Evolutionary conservation across 2,329 filamentous ascomycete species (phyloP).

Genomic region (Cryphonectria japonica): DNA sequence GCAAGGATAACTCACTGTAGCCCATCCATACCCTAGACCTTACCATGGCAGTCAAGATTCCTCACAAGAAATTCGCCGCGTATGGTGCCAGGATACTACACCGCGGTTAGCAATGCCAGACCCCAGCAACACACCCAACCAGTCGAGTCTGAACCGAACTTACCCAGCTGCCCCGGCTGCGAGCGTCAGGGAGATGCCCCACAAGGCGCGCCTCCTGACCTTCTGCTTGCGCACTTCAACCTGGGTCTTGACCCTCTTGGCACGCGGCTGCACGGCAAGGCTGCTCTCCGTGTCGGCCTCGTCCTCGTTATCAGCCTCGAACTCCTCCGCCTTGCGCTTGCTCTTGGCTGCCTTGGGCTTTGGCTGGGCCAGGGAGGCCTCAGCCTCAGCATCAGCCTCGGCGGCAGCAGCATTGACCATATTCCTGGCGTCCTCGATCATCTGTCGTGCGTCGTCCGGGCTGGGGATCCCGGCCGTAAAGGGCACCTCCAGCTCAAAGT

Average conservation of each 20-base stretch:
- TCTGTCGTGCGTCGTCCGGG: conserved; percentile 76
- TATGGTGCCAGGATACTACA: conserved; percentile 53
- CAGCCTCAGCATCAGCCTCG: conserved; percentile 40
- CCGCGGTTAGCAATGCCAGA: conserved; percentile 25
- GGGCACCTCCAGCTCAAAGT: conserved; percentile 77
- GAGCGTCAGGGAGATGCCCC: conserved; percentile 85
- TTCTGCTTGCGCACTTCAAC: conserved; percentile 82
- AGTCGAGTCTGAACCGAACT: conserved; percentile 46
- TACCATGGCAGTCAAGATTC: not conserved
- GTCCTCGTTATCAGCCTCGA: conserved; percentile 62
- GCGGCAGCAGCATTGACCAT: conserved; percentile 75
- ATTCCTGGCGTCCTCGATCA: conserved; percentile 83
- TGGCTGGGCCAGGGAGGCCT: not conserved
- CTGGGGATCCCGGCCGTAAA: conserved; percentile 68
- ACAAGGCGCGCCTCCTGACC: conserved; percentile 81
- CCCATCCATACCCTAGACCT: conserved; percentile 1
- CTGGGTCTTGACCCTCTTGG: conserved; percentile 83
- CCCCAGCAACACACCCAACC: not conserved
- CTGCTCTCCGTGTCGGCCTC: conserved; percentile 41
- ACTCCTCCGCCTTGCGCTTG: conserved; percentile 77
- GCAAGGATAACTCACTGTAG: conserved; percentile 12
- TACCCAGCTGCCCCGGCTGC: conserved; percentile 94
- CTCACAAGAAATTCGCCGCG: conserved; percentile 55
- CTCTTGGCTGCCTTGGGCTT: conserved; percentile 48
- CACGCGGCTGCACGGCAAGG: conserved; percentile 47